These are phyloP conservation scores for Suhomyces sp. DNA, from an alignment of 805 yeast species.

Conservation along the genomic window DNA sequence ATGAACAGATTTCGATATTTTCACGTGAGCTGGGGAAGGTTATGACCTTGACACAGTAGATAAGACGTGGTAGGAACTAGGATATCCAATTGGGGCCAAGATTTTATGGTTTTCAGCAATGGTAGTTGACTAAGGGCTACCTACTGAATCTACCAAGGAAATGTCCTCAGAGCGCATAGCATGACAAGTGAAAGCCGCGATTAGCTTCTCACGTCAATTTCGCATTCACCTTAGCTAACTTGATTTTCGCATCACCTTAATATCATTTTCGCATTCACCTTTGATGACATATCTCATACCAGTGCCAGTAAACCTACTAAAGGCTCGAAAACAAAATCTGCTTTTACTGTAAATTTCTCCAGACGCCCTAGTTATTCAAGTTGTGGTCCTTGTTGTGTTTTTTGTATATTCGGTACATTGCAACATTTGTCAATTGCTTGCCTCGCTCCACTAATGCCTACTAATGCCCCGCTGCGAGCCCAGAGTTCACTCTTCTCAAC, in stretches of 20 bases:
- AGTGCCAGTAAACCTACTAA: not conserved
- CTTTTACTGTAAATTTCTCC: too few species aligned
- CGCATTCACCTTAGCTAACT: too few species aligned
- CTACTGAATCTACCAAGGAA: not conserved
- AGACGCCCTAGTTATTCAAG: too few species aligned
- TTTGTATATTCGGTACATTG: too few species aligned
- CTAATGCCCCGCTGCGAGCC: not conserved
- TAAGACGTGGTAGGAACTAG: too few species aligned
- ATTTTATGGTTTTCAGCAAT: too few species aligned
- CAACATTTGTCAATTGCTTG: not conserved
- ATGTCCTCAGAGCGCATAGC: not conserved
- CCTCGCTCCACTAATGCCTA: not conserved
- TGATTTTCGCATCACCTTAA: too few species aligned
- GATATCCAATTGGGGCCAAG: too few species aligned
- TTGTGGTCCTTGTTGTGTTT: too few species aligned
- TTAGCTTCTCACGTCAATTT: not conserved
- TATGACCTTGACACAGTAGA: not conserved
- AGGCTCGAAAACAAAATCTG: not conserved
- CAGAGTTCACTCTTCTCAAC: not conserved
- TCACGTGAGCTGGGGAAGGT: constrained; percentile 1
- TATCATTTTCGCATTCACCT: too few species aligned
- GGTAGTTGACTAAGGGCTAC: not conserved
- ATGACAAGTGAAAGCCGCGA: not conserved
- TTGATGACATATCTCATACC: not conserved
- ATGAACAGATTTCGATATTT: not conserved